These are phyloP conservation scores for Moesziomyces sp. DNA, from an alignment of 1,284 basidiomycete genomes.

Conservation along the genomic window DNA sequence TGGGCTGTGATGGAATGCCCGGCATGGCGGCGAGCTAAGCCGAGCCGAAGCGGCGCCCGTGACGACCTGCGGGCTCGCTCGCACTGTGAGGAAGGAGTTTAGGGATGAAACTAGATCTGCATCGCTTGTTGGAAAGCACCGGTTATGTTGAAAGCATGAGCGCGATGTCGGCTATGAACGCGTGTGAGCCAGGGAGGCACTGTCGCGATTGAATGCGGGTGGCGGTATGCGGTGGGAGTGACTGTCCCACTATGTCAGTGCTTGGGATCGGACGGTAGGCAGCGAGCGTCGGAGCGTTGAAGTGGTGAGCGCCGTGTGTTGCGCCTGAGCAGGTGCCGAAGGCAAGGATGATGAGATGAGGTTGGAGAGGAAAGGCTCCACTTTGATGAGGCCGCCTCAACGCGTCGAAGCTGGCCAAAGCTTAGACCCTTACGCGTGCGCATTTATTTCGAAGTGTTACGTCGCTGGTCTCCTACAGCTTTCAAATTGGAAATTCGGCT, in stretches of 20 bases:
- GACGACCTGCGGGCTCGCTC: too few relatives aligned
- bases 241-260: too few relatives aligned
- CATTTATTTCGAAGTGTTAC: too few relatives aligned
- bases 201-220: neutral
- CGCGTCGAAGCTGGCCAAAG: too few relatives aligned
- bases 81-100: too few relatives aligned
- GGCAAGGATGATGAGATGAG: neutral
- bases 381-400: too few relatives aligned
- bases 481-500: neutral
- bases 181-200: neutral
- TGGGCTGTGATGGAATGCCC: slow-evolving; percentile 48
- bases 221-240: too few relatives aligned
- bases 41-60: neutral
- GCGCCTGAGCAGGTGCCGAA: neutral
- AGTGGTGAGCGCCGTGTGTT: neutral
- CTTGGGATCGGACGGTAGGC: too few relatives aligned
- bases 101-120: neutral
- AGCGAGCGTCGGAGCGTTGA: too few relatives aligned
- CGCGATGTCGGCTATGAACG: neutral
- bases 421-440: neutral
- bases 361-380: neutral
- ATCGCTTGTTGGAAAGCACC: neutral
- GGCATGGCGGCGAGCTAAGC: slow-evolving; percentile 24
- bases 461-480: too few relatives aligned
- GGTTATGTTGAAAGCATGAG: too few relatives aligned